Percentiles rank a stretch among this genome's conserved stretches.
Evolutionary conservation across 2,329 filamentous ascomycete species (phyloP).

Genomic region (Myriosclerotinia scirpicola): DNA sequence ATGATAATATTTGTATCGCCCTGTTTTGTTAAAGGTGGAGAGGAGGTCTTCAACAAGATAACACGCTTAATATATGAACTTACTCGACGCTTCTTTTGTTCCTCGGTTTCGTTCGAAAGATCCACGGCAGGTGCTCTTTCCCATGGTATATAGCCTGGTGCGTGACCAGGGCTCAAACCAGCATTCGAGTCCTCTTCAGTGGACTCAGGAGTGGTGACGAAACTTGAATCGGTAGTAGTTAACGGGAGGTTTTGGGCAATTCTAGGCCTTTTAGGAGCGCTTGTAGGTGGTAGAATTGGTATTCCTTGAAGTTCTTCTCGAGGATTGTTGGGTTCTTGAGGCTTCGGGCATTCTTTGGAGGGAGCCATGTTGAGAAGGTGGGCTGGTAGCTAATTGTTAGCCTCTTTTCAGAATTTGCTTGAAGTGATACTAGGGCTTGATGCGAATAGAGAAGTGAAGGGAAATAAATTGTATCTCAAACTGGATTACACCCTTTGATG

Average conservation of each 20-base stretch:
- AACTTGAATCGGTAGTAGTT: accelerated
- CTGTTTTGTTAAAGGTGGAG: too few relatives aligned
- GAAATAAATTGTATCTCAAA: neutral
- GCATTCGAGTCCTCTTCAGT: neutral
- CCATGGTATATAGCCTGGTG: slow-evolving; percentile 6
- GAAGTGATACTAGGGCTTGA: neutral
- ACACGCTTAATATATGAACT: neutral
- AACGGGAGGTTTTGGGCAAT: accelerated
- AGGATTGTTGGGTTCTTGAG: neutral
- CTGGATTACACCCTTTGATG: neutral
- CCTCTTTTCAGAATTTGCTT: neutral
- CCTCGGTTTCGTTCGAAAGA: slow-evolving; percentile 1
- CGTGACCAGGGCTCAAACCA: neutral
- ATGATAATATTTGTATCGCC: too few relatives aligned
- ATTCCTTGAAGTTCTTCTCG: neutral
- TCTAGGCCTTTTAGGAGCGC: neutral
- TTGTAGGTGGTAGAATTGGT: neutral
- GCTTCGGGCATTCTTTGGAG: accelerated
- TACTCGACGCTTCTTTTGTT: slow-evolving; percentile 1
- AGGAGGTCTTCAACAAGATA: too few relatives aligned
- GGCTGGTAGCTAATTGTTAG: neutral
- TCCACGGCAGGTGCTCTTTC: neutral
- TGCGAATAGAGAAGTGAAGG: neutral
- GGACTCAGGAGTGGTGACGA: neutral
- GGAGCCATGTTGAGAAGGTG: neutral